Percentiles rank a stretch among this genome's conserved stretches.
These are phyloP conservation scores for Neurospora pannonica DNA, from an alignment of 495 filamentous ascomycete species.

Conservation along the genomic window DNA sequence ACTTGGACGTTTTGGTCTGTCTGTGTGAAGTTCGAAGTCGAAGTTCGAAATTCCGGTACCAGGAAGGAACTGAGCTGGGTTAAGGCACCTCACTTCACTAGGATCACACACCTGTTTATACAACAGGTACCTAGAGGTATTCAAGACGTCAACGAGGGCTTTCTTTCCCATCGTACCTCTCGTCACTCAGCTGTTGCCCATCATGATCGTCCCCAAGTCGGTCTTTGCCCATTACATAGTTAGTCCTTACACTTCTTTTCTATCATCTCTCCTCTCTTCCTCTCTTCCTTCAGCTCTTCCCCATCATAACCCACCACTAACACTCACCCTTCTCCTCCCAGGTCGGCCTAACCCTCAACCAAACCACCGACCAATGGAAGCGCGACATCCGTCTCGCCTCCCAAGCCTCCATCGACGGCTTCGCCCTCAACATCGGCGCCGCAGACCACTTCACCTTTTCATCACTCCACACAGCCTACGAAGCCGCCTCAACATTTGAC, in stretches of 20 bases:
- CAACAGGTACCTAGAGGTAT: background rate
- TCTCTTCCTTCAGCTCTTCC: background rate
- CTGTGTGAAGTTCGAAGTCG: no score
- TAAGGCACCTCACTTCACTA: background rate
- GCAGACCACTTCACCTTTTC: constrained; percentile 35
- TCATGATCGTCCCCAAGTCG: constrained; percentile 1
- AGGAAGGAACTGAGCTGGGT: background rate
- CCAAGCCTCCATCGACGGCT: constrained; percentile 54
- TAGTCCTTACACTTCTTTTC: background rate
- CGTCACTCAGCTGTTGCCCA: background rate
- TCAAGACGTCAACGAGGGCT: background rate
- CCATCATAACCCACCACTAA: background rate
- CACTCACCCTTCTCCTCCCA: background rate
- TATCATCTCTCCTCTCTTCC: background rate
- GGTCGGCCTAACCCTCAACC: constrained; percentile 30
- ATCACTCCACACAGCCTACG: constrained; percentile 40
- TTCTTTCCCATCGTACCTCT: background rate
- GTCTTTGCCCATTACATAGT: constrained; percentile 38
- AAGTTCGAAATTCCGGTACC: background rate
- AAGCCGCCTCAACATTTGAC: constrained; percentile 9
- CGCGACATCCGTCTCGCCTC: constrained; percentile 48
- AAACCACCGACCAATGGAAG: constrained; percentile 42
- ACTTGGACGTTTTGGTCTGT: background rate
- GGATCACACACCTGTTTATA: background rate
- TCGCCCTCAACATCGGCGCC: constrained; percentile 53